Base-by-base conservation (phyloP, 805 yeast genomes). In the Spathaspora sp. region DNA sequence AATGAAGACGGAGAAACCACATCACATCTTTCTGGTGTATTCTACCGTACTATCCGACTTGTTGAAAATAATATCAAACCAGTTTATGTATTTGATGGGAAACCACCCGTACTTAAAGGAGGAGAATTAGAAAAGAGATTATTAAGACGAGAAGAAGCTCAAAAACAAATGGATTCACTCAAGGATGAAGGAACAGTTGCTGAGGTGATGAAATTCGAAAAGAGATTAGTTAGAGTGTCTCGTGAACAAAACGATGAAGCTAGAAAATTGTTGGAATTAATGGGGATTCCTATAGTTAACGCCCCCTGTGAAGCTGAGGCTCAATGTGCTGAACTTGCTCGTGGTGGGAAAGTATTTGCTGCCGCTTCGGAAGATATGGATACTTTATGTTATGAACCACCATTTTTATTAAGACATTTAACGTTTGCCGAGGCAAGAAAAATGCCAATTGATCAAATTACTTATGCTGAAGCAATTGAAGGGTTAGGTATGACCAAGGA, bases 281-380 rank as follows among this genome's bases (percentile, higher is more conserved):
- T 94, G 99, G 99, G 99, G 0, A 87, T 94, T 47, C 99, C 99
- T 1, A 89, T 75, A 60, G 87, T 94, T 5, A 84, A 83, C 50
- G 98, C 99, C 0, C 99, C 99, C 1, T 86, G 97, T 65, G 99
- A 94, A 69, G 99, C 99, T 1, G 99, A 94, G 67, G 97, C 99
- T 0, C 98, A 94, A 62, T 94, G 99, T 75, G 98, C 99, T 0
- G 94, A 84, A 56, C 71, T 94, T 46, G 97, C 97, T 3, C 81
- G 83, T 52, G 81, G 83, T 11, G 97, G 97, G 1, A 91, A 90
- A 63, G 98, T 93, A 0, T 94, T 85, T 65, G 99, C 96, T 8
- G 97, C 98, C 2, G 99, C 97, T 1, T 87, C 96, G 5, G 99
- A 94, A 67, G 99, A 94, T 81, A 94, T 94, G 99, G 99, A 94